Base-by-base conservation (phyloP, 257 asterid species). In the Nicotiana tomentosiformis region DNA sequence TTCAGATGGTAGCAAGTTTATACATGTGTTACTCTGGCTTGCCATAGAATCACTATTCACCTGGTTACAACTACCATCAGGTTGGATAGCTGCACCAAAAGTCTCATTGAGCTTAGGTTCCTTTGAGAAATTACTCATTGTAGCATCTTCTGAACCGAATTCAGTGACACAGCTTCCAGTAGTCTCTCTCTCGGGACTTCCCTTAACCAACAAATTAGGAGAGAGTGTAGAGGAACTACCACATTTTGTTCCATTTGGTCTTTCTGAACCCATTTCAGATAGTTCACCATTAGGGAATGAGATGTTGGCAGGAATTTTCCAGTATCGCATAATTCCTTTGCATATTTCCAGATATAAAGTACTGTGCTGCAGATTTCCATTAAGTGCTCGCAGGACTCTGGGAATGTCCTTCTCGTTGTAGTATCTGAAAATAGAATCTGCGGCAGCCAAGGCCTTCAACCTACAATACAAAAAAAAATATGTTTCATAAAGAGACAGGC, bases 321-420 rank as follows among this genome's bases (percentile, higher is more conserved):
- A 95, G 86, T 87, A 90, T 82, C 90, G 89, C 84, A 88, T 82
- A 66, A 92, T 90, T 84, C 89, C 95, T 86, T 86, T 84, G 92
- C 94, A 90, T 89, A 95, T 92, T 78, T 88, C 94, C 77, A 88
- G 68, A 87, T 93, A 95, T 83, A 81, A 82, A 62, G 81, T 58
- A 65, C 77, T 81, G 83, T 88, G 89, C 83, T 89, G 91, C 35
- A 58, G 81, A 66, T 89, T 90, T 15, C 87, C 85, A 82, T 77
- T 79, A 57, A 95, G 94, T 68, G 90, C 87, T 77, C 43, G 85
- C 79, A 93, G 88, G 82, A 93, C 92, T 83, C 65, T 84, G 78
- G 91, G 89, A 82, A 95, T 90, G 83, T 90, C 91, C 64, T 80
- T 86, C 64, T 88, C 84, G 69, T 79, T 87, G 89, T 93, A 95